These are phyloP conservation scores for Aspergillus piperis DNA, from an alignment of 2,329 filamentous ascomycete species.

Conservation along the genomic window DNA sequence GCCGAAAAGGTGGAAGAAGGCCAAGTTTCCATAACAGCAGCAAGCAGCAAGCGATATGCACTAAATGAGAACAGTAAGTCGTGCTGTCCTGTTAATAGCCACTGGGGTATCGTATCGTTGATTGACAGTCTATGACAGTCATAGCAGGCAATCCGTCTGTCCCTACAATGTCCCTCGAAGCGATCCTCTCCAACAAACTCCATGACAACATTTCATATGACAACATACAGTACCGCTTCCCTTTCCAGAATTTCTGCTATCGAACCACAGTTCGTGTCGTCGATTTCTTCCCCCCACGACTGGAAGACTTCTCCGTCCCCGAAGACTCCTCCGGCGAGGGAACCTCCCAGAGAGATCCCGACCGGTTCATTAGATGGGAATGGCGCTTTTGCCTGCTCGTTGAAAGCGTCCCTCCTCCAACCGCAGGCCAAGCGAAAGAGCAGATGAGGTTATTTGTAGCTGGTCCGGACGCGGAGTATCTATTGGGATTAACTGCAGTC, in stretches of 20 bases:
- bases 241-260: conserved; percentile 75
- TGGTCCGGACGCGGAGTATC: conserved; percentile 56
- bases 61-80: conserved; percentile 47
- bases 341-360: conserved; percentile 32
- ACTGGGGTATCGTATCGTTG: background rate
- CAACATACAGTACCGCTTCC: conserved; percentile 54
- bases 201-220: conserved; percentile 51
- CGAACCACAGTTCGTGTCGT: conserved; percentile 72
- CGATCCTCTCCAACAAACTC: conserved; percentile 52
- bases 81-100: background rate
- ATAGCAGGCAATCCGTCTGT: conserved; percentile 48
- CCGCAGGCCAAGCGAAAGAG: conserved; percentile 41
- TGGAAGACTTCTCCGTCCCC: conserved; percentile 69
- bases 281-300: conserved; percentile 70
- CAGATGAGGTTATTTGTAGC: conserved; percentile 70
- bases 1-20: conserved; percentile 33
- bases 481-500: conserved; percentile 57
- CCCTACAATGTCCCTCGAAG: conserved; percentile 42
- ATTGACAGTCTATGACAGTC: conserved; percentile 41
- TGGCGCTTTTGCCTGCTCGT: conserved; percentile 82
- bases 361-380: conserved; percentile 60
- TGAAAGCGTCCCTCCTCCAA: conserved; percentile 62
- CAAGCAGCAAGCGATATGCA: conserved; percentile 32
- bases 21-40: conserved; percentile 25
- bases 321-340: conserved; percentile 42